These are phyloP conservation scores for Kwoniella newhampshirensis DNA, from an alignment of 768 basidiomycete genomes.

Conservation along the genomic window DNA sequence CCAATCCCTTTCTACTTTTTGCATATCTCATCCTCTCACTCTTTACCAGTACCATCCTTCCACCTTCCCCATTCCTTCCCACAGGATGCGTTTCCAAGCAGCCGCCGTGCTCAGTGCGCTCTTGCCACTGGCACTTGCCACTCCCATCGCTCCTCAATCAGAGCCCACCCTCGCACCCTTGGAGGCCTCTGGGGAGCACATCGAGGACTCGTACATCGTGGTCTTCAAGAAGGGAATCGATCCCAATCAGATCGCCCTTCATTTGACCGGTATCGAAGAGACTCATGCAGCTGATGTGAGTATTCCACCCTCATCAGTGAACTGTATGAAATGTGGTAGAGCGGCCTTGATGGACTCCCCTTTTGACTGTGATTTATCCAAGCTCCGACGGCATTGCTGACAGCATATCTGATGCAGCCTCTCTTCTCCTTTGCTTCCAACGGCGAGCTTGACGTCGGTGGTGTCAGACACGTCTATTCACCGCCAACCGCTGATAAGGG, in stretches of 20 bases:
- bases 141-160: slow-evolving; percentile 29
- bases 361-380: too few relatives aligned
- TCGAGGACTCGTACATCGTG: slow-evolving; percentile 84
- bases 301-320: slow-evolving; percentile 14
- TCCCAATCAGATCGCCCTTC: slow-evolving; percentile 61
- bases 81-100: slow-evolving; percentile 35
- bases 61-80: slow-evolving; percentile 8
- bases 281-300: slow-evolving; percentile 60
- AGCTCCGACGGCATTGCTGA: too few relatives aligned
- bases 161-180: slow-evolving; percentile 45
- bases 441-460: slow-evolving; percentile 41
- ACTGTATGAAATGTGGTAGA: too few relatives aligned
- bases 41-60: not conserved
- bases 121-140: slow-evolving; percentile 33
- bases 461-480: slow-evolving; percentile 69
- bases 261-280: slow-evolving; percentile 73
- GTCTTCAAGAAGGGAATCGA: slow-evolving; percentile 73
- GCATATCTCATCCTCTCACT: slow-evolving; percentile 7
- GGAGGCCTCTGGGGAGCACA: slow-evolving; percentile 34
- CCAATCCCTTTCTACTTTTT: slow-evolving; percentile 11
- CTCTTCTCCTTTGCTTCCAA: slow-evolving; percentile 29
- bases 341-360: too few relatives aligned
- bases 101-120: slow-evolving; percentile 25
- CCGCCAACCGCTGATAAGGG: slow-evolving; percentile 62
- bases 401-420: slow-evolving; percentile 26